These are phyloP conservation scores for Microthyrium microscopicum DNA, from an alignment of 2,329 filamentous ascomycete genomes.

Conservation along the genomic window DNA sequence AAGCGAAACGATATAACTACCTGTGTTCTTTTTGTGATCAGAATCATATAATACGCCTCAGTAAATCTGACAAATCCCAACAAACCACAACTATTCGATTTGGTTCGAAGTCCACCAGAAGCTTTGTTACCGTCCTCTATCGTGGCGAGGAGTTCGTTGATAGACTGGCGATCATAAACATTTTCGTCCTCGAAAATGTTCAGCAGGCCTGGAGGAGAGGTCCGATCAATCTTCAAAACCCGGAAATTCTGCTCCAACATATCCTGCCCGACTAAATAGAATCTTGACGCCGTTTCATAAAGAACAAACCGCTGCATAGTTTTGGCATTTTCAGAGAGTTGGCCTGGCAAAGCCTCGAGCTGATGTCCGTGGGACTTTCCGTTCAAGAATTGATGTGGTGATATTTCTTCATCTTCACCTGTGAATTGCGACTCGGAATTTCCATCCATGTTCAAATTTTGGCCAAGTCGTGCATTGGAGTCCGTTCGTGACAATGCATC, in stretches of 20 bases:
- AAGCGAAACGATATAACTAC: too few species aligned
- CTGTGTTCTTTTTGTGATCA: conserved; percentile 90
- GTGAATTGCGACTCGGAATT: too few species aligned
- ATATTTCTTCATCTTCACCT: too few species aligned
- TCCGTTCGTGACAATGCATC: too few species aligned
- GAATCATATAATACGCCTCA: conserved; percentile 88
- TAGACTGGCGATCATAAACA: conserved; percentile 80
- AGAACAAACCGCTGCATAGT: conserved; percentile 92
- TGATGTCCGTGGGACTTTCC: too few species aligned
- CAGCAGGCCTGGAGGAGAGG: conserved; percentile 60
- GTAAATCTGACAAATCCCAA: conserved; percentile 94
- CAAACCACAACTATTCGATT: conserved; percentile 83
- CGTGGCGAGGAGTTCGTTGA: conserved; percentile 81
- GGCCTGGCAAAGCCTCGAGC: too few species aligned
- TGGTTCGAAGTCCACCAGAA: conserved; percentile 76
- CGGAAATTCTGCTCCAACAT: conserved; percentile 77
- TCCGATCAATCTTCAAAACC: conserved; percentile 89
- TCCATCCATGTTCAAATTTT: too few species aligned
- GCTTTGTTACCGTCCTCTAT: conserved; percentile 91
- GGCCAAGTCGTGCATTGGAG: too few species aligned
- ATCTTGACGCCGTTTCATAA: conserved; percentile 85
- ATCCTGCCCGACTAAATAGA: conserved; percentile 88
- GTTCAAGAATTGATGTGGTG: too few species aligned
- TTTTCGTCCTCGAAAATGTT: conserved; percentile 88
- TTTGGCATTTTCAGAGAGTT: too few species aligned